These are phyloP conservation scores for Phytophthora litchii DNA, from an alignment of 352 stramenopile species.

Conservation along the genomic window DNA sequence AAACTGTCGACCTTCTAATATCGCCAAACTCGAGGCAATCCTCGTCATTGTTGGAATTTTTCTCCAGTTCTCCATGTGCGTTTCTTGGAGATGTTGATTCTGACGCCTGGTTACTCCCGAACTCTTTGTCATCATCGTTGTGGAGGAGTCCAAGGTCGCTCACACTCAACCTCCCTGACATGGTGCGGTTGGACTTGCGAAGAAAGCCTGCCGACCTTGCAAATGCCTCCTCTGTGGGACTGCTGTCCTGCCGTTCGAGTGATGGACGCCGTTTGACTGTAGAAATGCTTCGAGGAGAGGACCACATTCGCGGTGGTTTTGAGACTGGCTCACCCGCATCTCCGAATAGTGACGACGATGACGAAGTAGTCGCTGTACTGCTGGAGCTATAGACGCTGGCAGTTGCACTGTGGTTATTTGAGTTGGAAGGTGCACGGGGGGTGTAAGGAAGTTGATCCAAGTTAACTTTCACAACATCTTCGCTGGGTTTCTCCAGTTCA, in stretches of 20 bases:
- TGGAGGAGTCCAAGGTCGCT: conserved; percentile 78
- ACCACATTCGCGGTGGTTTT: conserved; percentile 27
- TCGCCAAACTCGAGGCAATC: conserved; percentile 20
- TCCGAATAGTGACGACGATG: conserved; percentile 38
- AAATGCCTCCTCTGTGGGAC: conserved; percentile 66
- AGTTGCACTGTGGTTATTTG: conserved; percentile 13
- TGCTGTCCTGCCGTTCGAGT: conserved; percentile 62
- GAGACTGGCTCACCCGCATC: conserved; percentile 24
- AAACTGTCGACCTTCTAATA: conserved; percentile 7
- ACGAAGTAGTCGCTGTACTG: conserved; percentile 32
- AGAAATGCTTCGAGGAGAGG: conserved; percentile 16
- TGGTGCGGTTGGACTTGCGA: conserved; percentile 56
- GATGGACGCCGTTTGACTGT: conserved; percentile 31
- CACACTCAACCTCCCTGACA: conserved; percentile 68
- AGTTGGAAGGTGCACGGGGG: conserved; percentile 12
- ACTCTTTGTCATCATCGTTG: conserved; percentile 39
- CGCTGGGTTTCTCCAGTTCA: conserved; percentile 19
- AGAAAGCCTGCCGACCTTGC: conserved; percentile 72
- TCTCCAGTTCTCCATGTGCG: not conserved
- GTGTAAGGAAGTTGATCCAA: conserved; percentile 58
- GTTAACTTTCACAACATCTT: conserved; percentile 43
- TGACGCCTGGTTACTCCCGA: conserved; percentile 19
- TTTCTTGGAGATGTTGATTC: conserved; percentile 8
- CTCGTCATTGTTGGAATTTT: conserved; percentile 10
- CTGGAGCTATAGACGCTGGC: conserved; percentile 37